phyloP scores from a whole-genome alignment of 164 flowering plant species.

The Sedum album region DNA sequence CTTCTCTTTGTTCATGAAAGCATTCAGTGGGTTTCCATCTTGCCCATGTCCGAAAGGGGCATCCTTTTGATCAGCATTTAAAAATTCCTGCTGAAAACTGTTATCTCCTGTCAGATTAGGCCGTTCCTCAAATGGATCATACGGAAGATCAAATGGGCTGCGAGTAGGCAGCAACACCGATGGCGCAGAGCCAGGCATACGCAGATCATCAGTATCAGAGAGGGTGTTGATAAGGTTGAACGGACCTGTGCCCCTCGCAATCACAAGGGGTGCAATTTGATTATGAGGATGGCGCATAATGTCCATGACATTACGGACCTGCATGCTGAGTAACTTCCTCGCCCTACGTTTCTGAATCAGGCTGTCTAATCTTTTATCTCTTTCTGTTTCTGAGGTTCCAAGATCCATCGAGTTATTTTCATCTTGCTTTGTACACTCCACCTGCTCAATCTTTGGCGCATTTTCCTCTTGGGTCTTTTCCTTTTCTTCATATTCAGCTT shows the following conservation, averaged over 20 bases:
- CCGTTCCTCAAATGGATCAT: conserved; percentile 55
- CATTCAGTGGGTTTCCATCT: conserved; percentile 1
- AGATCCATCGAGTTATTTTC: conserved; percentile 54
- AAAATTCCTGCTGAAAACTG: conserved; percentile 39
- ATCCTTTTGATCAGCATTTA: conserved; percentile 24
- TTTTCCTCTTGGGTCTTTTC: conserved; percentile 25
- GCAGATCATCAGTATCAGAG: conserved; percentile 11
- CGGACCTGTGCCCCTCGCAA: conserved; percentile 21
- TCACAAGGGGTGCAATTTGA: conserved; percentile 17
- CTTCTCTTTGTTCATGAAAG: conserved; percentile 10
- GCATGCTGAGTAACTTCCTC: conserved; percentile 24
- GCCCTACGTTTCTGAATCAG: conserved; percentile 45
- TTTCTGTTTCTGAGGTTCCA: conserved; percentile 69
- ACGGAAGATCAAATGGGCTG: conserved; percentile 63
- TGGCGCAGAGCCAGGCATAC: conserved; percentile 58
- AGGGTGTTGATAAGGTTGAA: conserved; percentile 1
- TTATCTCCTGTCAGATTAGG: conserved; percentile 46
- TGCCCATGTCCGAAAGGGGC: conserved; percentile 41
- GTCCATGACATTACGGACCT: conserved; percentile 12
- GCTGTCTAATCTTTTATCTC: conserved; percentile 53
- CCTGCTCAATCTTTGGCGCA: conserved; percentile 14
- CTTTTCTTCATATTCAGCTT: conserved; percentile 16
- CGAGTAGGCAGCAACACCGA: conserved; percentile 30
- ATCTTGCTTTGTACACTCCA: conserved; percentile 43
- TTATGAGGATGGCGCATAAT: conserved; percentile 15